These are phyloP conservation scores for Raphanus sativus DNA, from an alignment of 345 rosid genomes.

Conservation along the genomic window DNA sequence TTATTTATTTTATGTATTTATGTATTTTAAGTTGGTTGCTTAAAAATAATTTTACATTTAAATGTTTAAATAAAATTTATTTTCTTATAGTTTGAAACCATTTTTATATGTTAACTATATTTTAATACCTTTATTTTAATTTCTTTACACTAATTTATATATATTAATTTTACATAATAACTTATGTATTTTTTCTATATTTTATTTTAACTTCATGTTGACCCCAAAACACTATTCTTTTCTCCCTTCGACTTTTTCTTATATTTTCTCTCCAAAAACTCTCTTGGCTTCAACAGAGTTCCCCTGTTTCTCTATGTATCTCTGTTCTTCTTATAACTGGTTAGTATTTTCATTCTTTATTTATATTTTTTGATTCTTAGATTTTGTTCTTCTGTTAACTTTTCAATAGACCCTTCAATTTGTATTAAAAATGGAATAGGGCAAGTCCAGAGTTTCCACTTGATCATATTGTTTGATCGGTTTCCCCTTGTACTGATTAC, in stretches of 20 bases:
- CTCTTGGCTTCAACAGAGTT: not conserved
- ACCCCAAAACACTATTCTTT: constrained; percentile 37
- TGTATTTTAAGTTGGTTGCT: too few species aligned
- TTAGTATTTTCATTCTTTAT: not conserved
- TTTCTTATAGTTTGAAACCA: too few species aligned
- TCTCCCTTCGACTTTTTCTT: not conserved
- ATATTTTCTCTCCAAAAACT: constrained; percentile 11
- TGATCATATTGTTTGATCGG: constrained; percentile 17
- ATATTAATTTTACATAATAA: too few species aligned
- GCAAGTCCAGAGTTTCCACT: not conserved
- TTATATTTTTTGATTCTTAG: too few species aligned
- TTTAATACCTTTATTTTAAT: too few species aligned
- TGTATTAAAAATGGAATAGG: not conserved
- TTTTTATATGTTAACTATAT: too few species aligned
- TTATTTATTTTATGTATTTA: too few species aligned
- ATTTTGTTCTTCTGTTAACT: not conserved
- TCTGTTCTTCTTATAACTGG: not conserved
- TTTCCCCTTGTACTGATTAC: not conserved
- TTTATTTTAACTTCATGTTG: constrained; percentile 33
- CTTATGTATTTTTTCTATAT: too few species aligned
- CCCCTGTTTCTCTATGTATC: not conserved
- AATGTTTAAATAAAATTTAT: too few species aligned
- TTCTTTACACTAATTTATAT: too few species aligned
- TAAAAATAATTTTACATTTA: too few species aligned
- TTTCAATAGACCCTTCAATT: not conserved